Percentiles rank a stretch among this genome's conserved stretches.
These are phyloP conservation scores for Cladophialophora psammophila DNA, from an alignment of 2,329 filamentous ascomycete genomes.

Conservation along the genomic window DNA sequence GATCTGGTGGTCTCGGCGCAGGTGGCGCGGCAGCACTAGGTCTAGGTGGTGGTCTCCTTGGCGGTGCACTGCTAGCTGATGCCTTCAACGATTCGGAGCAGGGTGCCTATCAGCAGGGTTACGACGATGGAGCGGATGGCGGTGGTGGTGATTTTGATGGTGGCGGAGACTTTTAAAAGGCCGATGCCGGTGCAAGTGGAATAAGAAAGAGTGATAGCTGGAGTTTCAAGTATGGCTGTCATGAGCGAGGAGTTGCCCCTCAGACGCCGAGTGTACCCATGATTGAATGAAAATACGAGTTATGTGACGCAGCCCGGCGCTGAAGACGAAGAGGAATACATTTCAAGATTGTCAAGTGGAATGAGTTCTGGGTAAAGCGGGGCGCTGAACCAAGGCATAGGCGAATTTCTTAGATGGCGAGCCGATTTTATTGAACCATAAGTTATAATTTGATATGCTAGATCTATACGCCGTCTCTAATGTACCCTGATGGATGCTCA, in stretches of 20 bases:
- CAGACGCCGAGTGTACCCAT: not conserved
- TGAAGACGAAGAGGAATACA: not conserved
- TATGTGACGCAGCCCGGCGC: not conserved
- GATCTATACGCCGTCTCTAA: no score
- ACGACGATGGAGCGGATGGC: conserved; percentile 40
- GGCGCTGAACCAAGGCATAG: not conserved
- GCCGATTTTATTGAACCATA: not conserved
- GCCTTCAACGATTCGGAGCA: conserved; percentile 70
- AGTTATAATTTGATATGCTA: no score
- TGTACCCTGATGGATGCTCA: no score
- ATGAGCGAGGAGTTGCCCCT: not conserved
- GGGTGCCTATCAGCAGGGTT: conserved; percentile 50
- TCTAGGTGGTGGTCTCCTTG: conserved; percentile 80
- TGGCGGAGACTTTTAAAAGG: conserved; percentile 1
- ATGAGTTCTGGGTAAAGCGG: not conserved
- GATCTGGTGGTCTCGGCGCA: conserved; percentile 66
- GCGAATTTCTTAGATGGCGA: not conserved
- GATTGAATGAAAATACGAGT: not conserved
- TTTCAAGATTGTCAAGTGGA: not conserved
- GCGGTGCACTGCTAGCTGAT: conserved; percentile 74
- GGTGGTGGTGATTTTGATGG: conserved; percentile 36
- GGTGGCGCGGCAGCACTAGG: conserved; percentile 78
- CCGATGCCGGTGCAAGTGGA: not conserved
- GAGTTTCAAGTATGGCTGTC: not conserved
- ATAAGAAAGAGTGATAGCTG: not conserved